Base-by-base conservation (phyloP, 1,284 basidiomycete species). In the Porphyrellus sp. region DNA sequence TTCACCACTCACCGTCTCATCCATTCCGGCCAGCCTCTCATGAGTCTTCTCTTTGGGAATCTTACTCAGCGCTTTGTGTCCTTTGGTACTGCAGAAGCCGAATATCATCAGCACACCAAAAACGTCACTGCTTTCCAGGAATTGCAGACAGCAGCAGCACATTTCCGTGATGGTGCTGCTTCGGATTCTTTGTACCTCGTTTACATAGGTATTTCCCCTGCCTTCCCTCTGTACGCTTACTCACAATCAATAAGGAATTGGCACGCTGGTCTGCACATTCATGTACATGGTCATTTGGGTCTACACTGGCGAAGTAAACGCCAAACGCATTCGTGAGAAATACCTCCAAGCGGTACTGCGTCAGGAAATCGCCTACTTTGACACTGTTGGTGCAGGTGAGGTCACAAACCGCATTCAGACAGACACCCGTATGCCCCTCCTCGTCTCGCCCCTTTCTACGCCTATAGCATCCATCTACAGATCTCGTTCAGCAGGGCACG, bases 401-500 rank as follows among this genome's bases (percentile, higher is more conserved):
- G 86, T 99, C 31, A 89, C 96, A 1, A 98, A 94, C 1, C 86
- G 94, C 51, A 98, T 98, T 59, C 91, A 96, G 68, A 92, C 89
- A 1, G 92, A 94, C 67, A 93, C 88, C 18, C 87, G 87, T 88
- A 64, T 59, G 82, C 73, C 24, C n/a, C 12, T 8, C 8, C 24
- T 20, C 21, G 8, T 1, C 21, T 5, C 5, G n/a, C n/a, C n/a
- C n/a, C n/a, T n/a, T n/a, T n/a, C n/a, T n/a, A n/a, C n/a, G n/a
- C n/a, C n/a, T n/a, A n/a, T n/a, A n/a, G n/a, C n/a, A n/a, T n/a
- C n/a, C n/a, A n/a, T n/a, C n/a, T n/a, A n/a, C 31, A 16, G 50
- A 52, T 41, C 50, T 52, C 38, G 25, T 52, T 23, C 50, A 52
- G 31, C 45, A 49, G 24, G 44, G 38, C 44, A 41, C 90, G 8